Percentiles rank a stretch among this genome's conserved stretches.
Evolutionary conservation across 2,329 filamentous ascomycete genomes (phyloP).

Genomic region (Aspergillus tamarii): DNA sequence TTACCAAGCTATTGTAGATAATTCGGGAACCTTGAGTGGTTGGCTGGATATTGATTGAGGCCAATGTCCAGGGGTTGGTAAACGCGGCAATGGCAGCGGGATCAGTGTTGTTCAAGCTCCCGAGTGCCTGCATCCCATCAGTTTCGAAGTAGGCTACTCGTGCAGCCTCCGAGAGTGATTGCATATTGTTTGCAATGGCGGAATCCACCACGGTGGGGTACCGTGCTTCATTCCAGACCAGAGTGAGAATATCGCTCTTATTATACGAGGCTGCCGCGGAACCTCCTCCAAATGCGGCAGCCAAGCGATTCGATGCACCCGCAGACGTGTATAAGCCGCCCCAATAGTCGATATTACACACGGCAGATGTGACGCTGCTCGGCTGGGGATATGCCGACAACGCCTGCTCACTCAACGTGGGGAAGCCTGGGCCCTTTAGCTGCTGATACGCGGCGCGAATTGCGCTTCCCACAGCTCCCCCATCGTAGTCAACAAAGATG

Average conservation of each 20-base stretch:
- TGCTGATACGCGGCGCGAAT: constrained; percentile 36
- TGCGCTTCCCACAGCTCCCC: constrained; percentile 37
- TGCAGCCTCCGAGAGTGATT: constrained; percentile 37
- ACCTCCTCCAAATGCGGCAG: constrained; percentile 39
- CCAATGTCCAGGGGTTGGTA: constrained; percentile 43
- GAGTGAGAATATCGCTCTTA: constrained; percentile 38
- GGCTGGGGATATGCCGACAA: constrained; percentile 23
- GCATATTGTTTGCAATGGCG: constrained; percentile 35
- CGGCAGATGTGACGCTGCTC: constrained; percentile 24
- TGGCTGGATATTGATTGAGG: constrained; percentile 43
- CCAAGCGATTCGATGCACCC: constrained; percentile 44
- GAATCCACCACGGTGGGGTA: constrained; percentile 46
- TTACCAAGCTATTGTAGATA: constrained; percentile 50
- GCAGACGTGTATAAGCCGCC: constrained; percentile 34
- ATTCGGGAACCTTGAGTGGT: constrained; percentile 47
- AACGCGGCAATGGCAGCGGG: constrained; percentile 38
- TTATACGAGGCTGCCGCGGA: constrained; percentile 38
- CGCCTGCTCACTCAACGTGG: constrained; percentile 32
- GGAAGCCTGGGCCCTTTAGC: constrained; percentile 33
- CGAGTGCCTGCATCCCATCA: constrained; percentile 36
- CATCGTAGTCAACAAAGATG: constrained; percentile 45
- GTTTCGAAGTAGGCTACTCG: constrained; percentile 37
- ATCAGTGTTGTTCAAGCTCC: constrained; percentile 27
- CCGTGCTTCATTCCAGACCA: constrained; percentile 51
- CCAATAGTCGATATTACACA: constrained; percentile 43